Evolutionary conservation across 208 protist genomes (phyloP).

Genomic region (Crithidia sp.): DNA sequence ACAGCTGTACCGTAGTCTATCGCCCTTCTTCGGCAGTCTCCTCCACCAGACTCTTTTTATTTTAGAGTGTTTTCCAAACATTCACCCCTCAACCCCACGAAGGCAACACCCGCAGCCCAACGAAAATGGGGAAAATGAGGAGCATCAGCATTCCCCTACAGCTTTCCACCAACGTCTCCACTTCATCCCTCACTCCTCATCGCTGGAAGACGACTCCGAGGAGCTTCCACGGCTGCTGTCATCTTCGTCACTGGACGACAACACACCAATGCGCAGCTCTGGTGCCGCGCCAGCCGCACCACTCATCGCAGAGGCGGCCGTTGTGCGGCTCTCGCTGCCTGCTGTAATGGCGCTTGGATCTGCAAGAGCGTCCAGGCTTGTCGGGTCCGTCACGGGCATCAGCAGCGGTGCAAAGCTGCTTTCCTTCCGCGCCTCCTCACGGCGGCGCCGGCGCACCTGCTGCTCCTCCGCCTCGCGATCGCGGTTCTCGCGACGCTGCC

Average conservation of each 20-base stretch:
- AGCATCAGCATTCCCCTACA: too few species aligned
- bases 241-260: conserved; percentile 70
- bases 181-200: too few species aligned
- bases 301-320: neutral
- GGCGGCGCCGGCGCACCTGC: conserved; percentile 10
- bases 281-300: neutral
- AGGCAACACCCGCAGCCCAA: too few species aligned
- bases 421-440: neutral
- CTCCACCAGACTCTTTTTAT: too few species aligned
- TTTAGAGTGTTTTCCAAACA: too few species aligned
- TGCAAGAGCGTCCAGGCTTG: conserved; percentile 5
- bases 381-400: conserved; percentile 5
- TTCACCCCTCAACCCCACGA: too few species aligned
- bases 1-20: too few species aligned
- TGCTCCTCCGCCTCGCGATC: neutral
- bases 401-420: neutral
- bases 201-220: conserved; percentile 5
- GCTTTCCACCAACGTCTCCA: too few species aligned
- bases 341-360: conserved; percentile 22
- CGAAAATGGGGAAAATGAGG: too few species aligned
- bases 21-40: too few species aligned
- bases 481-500: conserved; percentile 5
- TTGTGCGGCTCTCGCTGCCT: neutral
- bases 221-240: conserved; percentile 35
- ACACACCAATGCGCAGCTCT: conserved; percentile 54